Percentiles rank a stretch among this genome's conserved stretches.
phyloP scores from a whole-genome alignment of 192 early-diverging fungal species.

The Backusella liffmaniae region DNA sequence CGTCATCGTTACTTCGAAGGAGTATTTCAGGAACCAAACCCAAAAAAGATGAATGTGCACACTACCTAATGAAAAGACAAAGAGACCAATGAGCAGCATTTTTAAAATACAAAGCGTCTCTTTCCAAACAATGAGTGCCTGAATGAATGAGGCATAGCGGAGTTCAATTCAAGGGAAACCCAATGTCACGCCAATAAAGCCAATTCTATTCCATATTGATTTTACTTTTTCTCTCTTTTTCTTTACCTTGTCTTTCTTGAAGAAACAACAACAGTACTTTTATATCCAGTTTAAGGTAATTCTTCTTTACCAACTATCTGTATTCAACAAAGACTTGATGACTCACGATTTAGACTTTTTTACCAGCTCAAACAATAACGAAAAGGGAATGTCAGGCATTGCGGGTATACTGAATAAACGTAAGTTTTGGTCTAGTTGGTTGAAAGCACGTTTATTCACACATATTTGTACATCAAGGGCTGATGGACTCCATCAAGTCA shows the following conservation, averaged over 20 bases:
- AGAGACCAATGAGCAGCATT: no score
- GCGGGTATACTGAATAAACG: constrained; percentile 6
- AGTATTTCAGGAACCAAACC: no score
- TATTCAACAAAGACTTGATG: not conserved
- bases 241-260: not conserved
- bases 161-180: not conserved
- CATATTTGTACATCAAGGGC: constrained; percentile 31
- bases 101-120: no score
- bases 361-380: not conserved
- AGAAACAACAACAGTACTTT: not conserved
- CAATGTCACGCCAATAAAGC: not conserved
- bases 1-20: no score
- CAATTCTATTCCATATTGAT: not conserved
- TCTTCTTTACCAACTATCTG: not conserved
- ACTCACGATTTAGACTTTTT: not conserved
- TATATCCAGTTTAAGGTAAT: not conserved
- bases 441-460: not conserved
- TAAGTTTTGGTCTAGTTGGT: not conserved
- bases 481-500: constrained; percentile 74
- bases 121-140: no score
- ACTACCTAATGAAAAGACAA: no score
- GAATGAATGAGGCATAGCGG: not conserved
- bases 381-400: not conserved
- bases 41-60: no score
- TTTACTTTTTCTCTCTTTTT: not conserved